phyloP scores from a whole-genome alignment of 1,284 basidiomycete species.

The Marasmius fiardii region DNA sequence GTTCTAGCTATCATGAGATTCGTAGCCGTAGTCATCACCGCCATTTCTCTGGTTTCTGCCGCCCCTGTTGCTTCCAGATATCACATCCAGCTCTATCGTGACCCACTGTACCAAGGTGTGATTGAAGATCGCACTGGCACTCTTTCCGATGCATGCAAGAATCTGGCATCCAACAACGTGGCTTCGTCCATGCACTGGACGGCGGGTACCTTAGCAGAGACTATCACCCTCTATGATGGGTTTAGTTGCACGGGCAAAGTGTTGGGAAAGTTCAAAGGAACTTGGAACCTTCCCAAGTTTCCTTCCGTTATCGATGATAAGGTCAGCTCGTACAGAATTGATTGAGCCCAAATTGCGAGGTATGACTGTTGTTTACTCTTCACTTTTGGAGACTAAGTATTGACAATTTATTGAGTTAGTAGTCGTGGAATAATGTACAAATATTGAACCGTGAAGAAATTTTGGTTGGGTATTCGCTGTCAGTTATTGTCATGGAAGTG shows the following conservation, averaged over 20 bases:
- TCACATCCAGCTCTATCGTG: not conserved
- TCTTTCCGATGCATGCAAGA: not conserved
- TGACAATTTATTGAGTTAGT: too few relatives aligned
- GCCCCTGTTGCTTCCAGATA: not conserved
- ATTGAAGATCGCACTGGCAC: not conserved
- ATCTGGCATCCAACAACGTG: not conserved
- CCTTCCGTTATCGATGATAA: not conserved
- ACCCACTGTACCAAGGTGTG: not conserved
- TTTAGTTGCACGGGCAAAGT: not conserved
- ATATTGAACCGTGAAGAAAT: too few relatives aligned
- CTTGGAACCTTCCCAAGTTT: not conserved
- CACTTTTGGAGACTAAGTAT: too few relatives aligned
- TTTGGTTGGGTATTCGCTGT: too few relatives aligned
- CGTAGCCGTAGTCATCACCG: too few relatives aligned
- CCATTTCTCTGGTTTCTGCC: too few relatives aligned
- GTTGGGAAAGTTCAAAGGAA: not conserved
- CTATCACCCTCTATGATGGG: not conserved
- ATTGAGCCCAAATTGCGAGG: too few relatives aligned
- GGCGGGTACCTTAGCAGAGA: not conserved
- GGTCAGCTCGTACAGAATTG: not conserved
- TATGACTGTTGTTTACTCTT: too few relatives aligned
- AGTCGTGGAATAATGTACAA: too few relatives aligned
- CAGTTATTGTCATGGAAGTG: too few relatives aligned
- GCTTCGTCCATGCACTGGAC: not conserved
- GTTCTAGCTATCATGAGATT: too few relatives aligned